phyloP scores from a whole-genome alignment of 768 basidiomycete genomes.

The Rhodocollybia butyracea region DNA sequence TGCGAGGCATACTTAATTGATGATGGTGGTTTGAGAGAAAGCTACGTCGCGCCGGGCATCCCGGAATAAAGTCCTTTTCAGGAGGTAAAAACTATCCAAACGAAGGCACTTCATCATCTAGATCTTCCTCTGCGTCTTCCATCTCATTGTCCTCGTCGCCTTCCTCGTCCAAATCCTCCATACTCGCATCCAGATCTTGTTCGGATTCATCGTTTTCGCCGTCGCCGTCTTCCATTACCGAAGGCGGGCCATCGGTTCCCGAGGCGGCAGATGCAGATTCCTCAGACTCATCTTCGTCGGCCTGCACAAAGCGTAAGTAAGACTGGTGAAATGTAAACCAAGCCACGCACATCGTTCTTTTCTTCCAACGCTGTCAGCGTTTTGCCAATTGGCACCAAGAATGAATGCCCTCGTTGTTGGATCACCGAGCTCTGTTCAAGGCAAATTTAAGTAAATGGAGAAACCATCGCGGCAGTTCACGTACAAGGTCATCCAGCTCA shows the following conservation, averaged over 20 bases:
- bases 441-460: background rate
- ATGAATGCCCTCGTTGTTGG: slow-evolving; percentile 62
- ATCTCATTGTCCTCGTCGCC: slow-evolving; percentile 41
- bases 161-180: slow-evolving; percentile 58
- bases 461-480: slow-evolving; percentile 18
- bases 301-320: slow-evolving; percentile 23
- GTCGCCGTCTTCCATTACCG: slow-evolving; percentile 44
- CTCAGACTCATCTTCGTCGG: slow-evolving; percentile 46
- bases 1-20: slow-evolving; percentile 86
- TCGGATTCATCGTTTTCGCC: slow-evolving; percentile 21
- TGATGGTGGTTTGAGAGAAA: no score
- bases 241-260: slow-evolving; percentile 34
- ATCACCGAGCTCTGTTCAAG: slow-evolving; percentile 50
- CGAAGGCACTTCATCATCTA: no score
- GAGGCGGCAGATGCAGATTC: slow-evolving; percentile 38
- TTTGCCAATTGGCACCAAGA: slow-evolving; percentile 71
- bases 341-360: slow-evolving; percentile 68
- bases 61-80: no score
- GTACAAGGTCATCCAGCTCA: slow-evolving; percentile 73
- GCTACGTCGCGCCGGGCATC: no score
- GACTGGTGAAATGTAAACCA: background rate
- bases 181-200: background rate
- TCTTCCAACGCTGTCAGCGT: slow-evolving; percentile 75
- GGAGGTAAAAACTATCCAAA: no score
- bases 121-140: slow-evolving; percentile 29